Evolutionary conservation across 371 early-diverging fungal genomes (phyloP).

Genomic region (Mortierella sp.): DNA sequence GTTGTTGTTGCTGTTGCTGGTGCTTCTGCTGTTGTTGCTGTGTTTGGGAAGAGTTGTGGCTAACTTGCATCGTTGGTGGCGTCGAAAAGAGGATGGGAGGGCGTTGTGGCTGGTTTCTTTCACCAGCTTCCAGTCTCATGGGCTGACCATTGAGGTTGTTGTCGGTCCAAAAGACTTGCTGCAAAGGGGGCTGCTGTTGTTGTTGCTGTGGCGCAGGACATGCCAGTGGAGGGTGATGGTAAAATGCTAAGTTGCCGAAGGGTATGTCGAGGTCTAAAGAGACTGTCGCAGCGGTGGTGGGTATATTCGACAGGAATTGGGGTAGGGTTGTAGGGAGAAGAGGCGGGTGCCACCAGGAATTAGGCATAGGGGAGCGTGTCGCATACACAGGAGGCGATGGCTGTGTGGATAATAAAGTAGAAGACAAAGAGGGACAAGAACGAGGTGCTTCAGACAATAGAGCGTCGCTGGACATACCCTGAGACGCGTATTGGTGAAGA

Average conservation of each 20-base stretch:
- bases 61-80: too few species aligned
- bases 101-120: background rate
- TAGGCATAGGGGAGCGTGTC: background rate
- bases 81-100: background rate
- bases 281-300: background rate
- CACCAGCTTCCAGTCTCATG: background rate
- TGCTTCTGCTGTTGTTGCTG: too few species aligned
- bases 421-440: background rate
- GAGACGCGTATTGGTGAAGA: background rate
- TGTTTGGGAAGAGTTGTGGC: too few species aligned
- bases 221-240: background rate
- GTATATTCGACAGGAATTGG: background rate
- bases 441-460: background rate
- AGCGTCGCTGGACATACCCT: background rate
- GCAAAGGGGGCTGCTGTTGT: background rate
- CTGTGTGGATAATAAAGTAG: background rate
- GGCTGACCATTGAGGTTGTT: background rate
- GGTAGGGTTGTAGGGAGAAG: background rate
- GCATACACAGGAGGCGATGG: background rate
- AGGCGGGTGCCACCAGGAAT: background rate
- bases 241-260: background rate
- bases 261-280: background rate
- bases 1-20: too few species aligned
- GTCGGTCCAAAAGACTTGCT: background rate
- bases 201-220: background rate